Evolutionary conservation across 208 protist genomes (phyloP).

Genomic region (Leptomonas pyrrhocoris): DNA sequence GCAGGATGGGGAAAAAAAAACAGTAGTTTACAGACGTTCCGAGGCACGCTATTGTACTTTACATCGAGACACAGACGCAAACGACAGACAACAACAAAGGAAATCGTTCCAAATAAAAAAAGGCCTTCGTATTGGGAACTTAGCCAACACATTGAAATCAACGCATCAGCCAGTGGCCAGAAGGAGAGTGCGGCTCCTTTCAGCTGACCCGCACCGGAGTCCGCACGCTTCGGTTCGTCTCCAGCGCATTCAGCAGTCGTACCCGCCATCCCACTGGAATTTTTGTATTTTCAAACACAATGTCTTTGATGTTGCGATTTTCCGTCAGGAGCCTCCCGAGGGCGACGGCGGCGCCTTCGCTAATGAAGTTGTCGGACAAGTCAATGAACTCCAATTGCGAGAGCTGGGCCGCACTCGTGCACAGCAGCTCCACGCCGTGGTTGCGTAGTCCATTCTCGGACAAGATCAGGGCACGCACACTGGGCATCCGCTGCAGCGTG

Average conservation of each 20-base stretch:
- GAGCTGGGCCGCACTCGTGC: conserved; percentile 45
- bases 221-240: conserved; percentile 35
- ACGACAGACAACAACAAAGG: not conserved
- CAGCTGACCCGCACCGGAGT: not conserved
- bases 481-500: conserved; percentile 60
- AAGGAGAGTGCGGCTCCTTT: conserved; percentile 1
- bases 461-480: conserved; percentile 58
- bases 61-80: not conserved
- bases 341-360: conserved; percentile 72
- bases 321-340: conserved; percentile 60
- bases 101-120: conserved; percentile 2
- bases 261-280: conserved; percentile 84
- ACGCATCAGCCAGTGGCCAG: not conserved
- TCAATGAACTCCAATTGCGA: conserved; percentile 73
- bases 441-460: conserved; percentile 91
- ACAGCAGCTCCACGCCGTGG: conserved; percentile 62
- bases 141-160: too few species aligned
- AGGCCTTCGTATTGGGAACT: not conserved
- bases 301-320: conserved; percentile 63
- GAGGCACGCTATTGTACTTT: not conserved
- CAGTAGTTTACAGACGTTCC: not conserved
- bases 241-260: conserved; percentile 54
- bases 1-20: conserved; percentile 7
- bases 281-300: conserved; percentile 85
- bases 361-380: conserved; percentile 91